phyloP scores from a whole-genome alignment of 1,284 basidiomycete species.

The Coriolopsis trogii region DNA sequence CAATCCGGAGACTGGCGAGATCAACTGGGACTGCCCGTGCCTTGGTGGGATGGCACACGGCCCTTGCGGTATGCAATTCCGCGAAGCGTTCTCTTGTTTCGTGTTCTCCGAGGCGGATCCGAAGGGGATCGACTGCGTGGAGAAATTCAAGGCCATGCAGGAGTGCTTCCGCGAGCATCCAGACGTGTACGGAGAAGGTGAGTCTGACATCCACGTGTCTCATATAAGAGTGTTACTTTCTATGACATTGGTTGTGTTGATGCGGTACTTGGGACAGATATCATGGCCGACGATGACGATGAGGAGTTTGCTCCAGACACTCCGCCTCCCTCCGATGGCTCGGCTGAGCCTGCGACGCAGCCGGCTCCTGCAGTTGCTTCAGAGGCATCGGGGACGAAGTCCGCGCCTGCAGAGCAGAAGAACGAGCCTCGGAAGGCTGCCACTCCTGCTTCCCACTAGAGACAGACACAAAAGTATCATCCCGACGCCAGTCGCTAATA shows the following conservation, averaged over 20 bases:
- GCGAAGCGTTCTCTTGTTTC: constrained; percentile 97
- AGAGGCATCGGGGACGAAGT: neutral
- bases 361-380: constrained; percentile 7
- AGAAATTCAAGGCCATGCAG: constrained; percentile 98
- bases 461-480: constrained; percentile 21
- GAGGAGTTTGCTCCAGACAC: constrained; percentile 18
- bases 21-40: constrained; percentile 98
- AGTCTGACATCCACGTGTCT: constrained; percentile 28
- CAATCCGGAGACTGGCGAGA: constrained; percentile 96
- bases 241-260: neutral
- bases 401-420: constrained; percentile 6
- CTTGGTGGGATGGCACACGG: constrained; percentile 99
- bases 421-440: constrained; percentile 10
- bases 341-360: constrained; percentile 8
- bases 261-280: constrained; percentile 30
- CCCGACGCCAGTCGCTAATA: constrained; percentile 17
- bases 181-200: constrained; percentile 93
- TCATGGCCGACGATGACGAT: constrained; percentile 34
- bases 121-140: constrained; percentile 97
- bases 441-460: constrained; percentile 12
- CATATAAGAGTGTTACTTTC: too few relatives aligned
- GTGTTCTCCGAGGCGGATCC: constrained; percentile 94
- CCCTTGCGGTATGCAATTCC: constrained; percentile 93
- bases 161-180: constrained; percentile 97
- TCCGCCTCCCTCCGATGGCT: constrained; percentile 5